Evolutionary conservation across 176 grass and related monocot genomes (phyloP).

Genomic region (Elymus sibiricus): DNA sequence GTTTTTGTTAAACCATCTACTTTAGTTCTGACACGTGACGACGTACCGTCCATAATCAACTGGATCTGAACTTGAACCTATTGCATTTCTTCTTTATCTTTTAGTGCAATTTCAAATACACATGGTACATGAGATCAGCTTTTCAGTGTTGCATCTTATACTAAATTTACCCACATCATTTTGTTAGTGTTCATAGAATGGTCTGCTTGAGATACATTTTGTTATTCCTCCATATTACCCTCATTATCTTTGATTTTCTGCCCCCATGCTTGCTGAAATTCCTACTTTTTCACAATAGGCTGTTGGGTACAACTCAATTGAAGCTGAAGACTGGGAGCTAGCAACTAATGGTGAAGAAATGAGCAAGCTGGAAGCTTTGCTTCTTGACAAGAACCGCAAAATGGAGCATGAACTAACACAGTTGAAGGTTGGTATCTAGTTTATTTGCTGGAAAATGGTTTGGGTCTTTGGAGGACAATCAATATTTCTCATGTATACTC

Average conservation of each 20-base stretch:
- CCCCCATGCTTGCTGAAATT: conserved; percentile 28
- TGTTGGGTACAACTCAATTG: conserved; percentile 99
- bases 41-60: not conserved
- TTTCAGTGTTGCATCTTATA: not conserved
- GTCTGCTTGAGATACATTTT: conserved; percentile 1
- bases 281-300: conserved; percentile 40
- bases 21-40: not conserved
- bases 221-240: not conserved
- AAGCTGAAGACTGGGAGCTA: conserved; percentile 99
- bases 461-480: not conserved
- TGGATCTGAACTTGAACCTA: not conserved
- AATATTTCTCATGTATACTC: not conserved
- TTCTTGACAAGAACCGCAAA: conserved; percentile 99
- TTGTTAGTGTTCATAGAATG: conserved; percentile 5
- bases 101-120: conserved; percentile 1
- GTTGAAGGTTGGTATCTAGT: conserved; percentile 67
- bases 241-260: conserved; percentile 9
- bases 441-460: conserved; percentile 19
- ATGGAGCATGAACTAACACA: conserved; percentile 99
- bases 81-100: not conserved
- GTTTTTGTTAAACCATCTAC: conserved; percentile 4
- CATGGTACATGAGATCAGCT: conserved; percentile 1
- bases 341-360: conserved; percentile 98
- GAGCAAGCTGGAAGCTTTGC: conserved; percentile 97
- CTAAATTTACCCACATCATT: not conserved